Evolutionary conservation across 495 filamentous ascomycete species (phyloP), one percentile per base, ranked within the genome.

Genomic region (Penicillium bialowiezense): DNA sequence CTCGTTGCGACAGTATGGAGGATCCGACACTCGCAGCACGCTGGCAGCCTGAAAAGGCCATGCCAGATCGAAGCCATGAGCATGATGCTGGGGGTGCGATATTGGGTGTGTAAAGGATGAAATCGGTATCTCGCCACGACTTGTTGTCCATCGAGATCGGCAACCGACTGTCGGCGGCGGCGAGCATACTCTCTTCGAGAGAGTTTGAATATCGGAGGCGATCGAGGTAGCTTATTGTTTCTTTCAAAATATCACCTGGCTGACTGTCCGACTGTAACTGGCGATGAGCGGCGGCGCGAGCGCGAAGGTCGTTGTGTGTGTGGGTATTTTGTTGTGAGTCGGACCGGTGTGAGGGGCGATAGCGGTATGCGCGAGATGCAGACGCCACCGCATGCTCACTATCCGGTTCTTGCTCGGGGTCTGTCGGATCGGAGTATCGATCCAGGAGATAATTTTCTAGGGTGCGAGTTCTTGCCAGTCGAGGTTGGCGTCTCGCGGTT

Each of bases 41-140:
- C 56, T 89, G 86, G 3, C 70, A 80, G 12, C 86, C 86, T 8
- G 75, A 74, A 50, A 89, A 85, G 1, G 84, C 72, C 48, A 81
- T 72, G 8, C 86, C 86, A 14, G 81, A 73, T 44, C 76, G 75
- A 13, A 89, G 72, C 82, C 83, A 88, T 23, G 84, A 87, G 54
- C 77, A 84, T 37, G 75, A 55, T 1, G 83, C 64, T 10, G 80
- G 79, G 5, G 78, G 76, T 17, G 72, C 65, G 13, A 89, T 71
- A 24, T 63, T 71, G 8, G 62, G 56, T 12, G 77, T 80, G 48
- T 87, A 78, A 3, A 86, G 63, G 10, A 89, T 70, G 42, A 88
- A 82, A 55, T 89, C 85, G 19, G 76, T 73, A 51, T 78, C 70
- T 35, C 78, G 69, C 49, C 74, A 72, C 14, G 69, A 53, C 8